These are phyloP conservation scores for Didymella lethalis DNA, from an alignment of 2,329 filamentous ascomycete species.

Conservation along the genomic window DNA sequence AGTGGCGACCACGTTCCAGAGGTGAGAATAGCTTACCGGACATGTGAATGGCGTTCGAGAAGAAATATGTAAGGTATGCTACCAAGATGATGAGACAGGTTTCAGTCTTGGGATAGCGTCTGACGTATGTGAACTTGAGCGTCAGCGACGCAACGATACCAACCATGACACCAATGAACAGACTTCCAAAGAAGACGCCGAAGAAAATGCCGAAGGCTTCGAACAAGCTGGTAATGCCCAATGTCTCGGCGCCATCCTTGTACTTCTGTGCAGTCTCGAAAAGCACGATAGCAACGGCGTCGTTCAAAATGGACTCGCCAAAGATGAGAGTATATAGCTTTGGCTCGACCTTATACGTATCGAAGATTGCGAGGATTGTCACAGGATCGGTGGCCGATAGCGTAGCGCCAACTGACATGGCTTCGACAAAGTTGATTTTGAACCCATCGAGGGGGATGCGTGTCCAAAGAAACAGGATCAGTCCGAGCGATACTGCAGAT, in stretches of 20 bases:
- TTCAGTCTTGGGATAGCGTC: conserved; percentile 94
- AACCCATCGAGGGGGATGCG: conserved; percentile 85
- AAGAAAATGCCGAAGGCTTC: conserved; percentile 95
- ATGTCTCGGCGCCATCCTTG: conserved; percentile 71
- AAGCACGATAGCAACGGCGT: conserved; percentile 97
- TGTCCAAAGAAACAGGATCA: conserved; percentile 89
- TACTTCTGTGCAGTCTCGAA: conserved; percentile 98
- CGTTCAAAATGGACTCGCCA: conserved; percentile 96
- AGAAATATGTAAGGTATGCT: conserved; percentile 96
- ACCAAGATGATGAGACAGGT: conserved; percentile 93
- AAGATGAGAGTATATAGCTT: conserved; percentile 99
- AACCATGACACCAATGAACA: conserved; percentile 86
- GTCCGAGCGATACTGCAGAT: conserved; percentile 90
- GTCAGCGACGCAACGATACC: conserved; percentile 87
- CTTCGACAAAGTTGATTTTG: conserved; percentile 89
- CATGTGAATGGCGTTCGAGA: conserved; percentile 94
- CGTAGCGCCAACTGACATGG: conserved; percentile 94
- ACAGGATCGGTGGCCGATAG: conserved; percentile 97
- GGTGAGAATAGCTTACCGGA: conserved; percentile 72
- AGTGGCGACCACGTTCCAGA: conserved; percentile 16
- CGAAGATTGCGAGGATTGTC: conserved; percentile 98
- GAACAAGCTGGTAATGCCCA: conserved; percentile 83
- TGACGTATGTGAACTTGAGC: conserved; percentile 93
- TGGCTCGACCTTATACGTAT: conserved; percentile 98
- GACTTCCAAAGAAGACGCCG: conserved; percentile 92